Percentiles rank a stretch among this genome's conserved stretches.
These are phyloP conservation scores for Botryotinia narcissicola DNA, from an alignment of 2,329 filamentous ascomycete genomes.

Conservation along the genomic window DNA sequence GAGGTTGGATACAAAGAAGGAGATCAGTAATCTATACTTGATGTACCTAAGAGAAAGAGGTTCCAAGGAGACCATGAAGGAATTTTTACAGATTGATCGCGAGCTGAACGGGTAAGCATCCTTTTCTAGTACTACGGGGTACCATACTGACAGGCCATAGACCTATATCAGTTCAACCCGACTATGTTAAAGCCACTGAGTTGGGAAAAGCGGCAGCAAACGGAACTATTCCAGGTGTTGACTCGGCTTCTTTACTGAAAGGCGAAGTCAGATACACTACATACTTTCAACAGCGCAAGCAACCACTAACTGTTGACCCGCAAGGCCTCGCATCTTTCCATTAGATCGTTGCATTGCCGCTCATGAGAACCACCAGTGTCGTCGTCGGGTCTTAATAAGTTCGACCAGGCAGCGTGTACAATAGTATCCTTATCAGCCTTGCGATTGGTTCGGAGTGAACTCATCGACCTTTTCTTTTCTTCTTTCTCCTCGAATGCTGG, in stretches of 20 bases:
- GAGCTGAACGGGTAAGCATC: conserved; percentile 76
- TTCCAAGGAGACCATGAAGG: conserved; percentile 78
- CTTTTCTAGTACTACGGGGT: neutral
- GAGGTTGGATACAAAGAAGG: conserved; percentile 64
- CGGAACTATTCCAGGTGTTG: conserved; percentile 43
- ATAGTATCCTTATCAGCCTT: conserved; percentile 12
- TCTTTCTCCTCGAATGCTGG: conserved; percentile 7
- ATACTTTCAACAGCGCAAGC: conserved; percentile 41
- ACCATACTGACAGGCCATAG: conserved; percentile 35
- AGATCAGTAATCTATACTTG: conserved; percentile 77
- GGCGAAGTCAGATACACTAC: conserved; percentile 46
- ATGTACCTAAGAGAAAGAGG: conserved; percentile 80
- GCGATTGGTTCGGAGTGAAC: neutral
- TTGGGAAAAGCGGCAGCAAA: conserved; percentile 44
- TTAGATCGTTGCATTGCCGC: conserved; percentile 13
- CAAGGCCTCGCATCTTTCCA: conserved; percentile 36
- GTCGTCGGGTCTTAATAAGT: conserved; percentile 5
- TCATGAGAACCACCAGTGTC: neutral
- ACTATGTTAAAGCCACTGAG: conserved; percentile 37
- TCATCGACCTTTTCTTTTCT: conserved; percentile 4
- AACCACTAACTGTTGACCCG: conserved; percentile 31
- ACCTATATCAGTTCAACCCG: conserved; percentile 44
- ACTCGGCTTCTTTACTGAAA: conserved; percentile 44
- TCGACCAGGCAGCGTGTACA: conserved; percentile 1
- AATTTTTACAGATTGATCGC: conserved; percentile 78